Conservation (phyloP, 768 basidiomycete genomes). For the Mycena maculata region DNA sequence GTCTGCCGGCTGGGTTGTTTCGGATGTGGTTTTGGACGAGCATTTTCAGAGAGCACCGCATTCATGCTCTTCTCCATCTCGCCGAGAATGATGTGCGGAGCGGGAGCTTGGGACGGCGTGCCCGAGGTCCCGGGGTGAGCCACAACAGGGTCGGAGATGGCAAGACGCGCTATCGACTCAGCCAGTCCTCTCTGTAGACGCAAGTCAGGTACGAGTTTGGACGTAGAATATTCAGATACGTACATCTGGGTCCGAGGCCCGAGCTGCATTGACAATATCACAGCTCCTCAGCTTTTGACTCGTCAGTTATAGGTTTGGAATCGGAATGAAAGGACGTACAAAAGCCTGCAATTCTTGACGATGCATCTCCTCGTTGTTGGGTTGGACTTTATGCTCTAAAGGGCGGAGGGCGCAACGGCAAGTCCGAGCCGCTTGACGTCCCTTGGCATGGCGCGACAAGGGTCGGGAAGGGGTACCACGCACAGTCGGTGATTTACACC, state of each 20-base stretch:
- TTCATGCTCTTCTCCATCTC: not conserved
- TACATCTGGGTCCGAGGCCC: not conserved
- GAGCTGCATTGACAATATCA: not conserved
- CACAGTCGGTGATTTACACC: not conserved
- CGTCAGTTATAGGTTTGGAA: not conserved
- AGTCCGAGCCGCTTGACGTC: not conserved
- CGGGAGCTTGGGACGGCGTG: not conserved
- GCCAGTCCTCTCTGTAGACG: not conserved
- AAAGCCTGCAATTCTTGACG: not conserved
- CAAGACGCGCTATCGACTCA: not conserved
- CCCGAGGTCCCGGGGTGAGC: not conserved
- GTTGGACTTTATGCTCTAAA: not conserved
- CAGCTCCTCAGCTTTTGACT: not conserved
- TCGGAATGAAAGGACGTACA: not conserved
- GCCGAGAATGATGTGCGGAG: not conserved
- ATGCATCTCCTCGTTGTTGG: not conserved
- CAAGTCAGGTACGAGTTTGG: not conserved
- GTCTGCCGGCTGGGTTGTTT: slow-evolving; percentile 7
- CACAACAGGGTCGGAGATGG: not conserved
- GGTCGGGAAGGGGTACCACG: not conserved
- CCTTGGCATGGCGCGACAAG: not conserved
- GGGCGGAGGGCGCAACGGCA: not conserved
- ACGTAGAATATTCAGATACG: not conserved
- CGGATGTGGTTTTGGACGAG: not conserved
- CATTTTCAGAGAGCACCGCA: slow-evolving; percentile 1